Base-by-base conservation (phyloP, 306 rosid genomes). In the Inga oerstediana region DNA sequence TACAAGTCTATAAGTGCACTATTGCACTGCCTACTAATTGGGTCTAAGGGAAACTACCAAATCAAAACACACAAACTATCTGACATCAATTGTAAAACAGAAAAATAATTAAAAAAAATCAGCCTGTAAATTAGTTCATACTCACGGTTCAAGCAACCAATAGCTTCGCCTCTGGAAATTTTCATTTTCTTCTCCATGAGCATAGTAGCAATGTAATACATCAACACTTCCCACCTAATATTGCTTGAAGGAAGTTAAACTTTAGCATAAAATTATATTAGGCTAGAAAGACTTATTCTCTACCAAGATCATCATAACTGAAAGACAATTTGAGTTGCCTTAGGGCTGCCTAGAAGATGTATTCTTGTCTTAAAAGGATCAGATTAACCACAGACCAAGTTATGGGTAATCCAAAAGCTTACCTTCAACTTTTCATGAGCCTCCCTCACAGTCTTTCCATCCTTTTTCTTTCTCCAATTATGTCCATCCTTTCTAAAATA, bases 351-450 rank as follows among this genome's bases (percentile, higher is more conserved):
- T 30, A 30, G 14, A 58, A 80, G 20, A 51, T 76, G 56, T 76
- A 41, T 52, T 82, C 48, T 11, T 64, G 11, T 20, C 64, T 30
- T 49, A 73, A 61, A 78, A 78, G 66, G 65, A 70, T 44, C 77
- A 62, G 30, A 74, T 56, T 37, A 56, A 75, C 61, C 72, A 48
- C n/a, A 80, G 64, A 76, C 64, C 70, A 64, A 88, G 65, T 48
- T 80, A 78, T 58, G 71, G 75, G 45, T 35, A 48, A 79, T 77
- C 48, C 68, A 41, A 73, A 64, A 77, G 69, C 88, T 77, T 81
- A 91, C 98, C 97, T 94, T 94, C 89, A 94, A 84, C 88, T 94
- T 94, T 81, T 94, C 98, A 85, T 94, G 97, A 84, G 98, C 98
- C 85, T 92, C 98, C 91, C 77, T 92, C 89, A 94, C 97, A 82